Base-by-base conservation (phyloP, 768 basidiomycete genomes). In the Tulasnella sp. region DNA sequence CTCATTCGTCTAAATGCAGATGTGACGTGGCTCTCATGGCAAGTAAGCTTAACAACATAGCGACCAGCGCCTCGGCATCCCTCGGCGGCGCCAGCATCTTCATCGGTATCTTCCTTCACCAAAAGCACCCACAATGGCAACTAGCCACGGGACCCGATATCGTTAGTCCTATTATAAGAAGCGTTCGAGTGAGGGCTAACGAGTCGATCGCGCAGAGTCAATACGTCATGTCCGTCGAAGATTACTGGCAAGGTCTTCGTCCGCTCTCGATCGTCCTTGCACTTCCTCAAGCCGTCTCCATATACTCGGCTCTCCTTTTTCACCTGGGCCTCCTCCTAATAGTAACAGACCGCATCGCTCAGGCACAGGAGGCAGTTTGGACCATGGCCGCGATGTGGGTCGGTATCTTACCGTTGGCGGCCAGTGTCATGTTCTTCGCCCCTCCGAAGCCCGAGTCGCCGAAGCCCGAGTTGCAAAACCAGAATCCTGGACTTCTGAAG, bases 61-160 rank as follows among this genome's bases (percentile, higher is more conserved):
- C 52, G 3, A 35, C 47, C 19, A n/a, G 35, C 6, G 69, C 44
- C 17, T 47, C 42, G 0, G 47, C 69, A 2, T 42, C 69, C 7
- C 35, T 70, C 17, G 12, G 41, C n/a, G 40, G 42, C 17, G 41
- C 69, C 16, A 17, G 29, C 22, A 39, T 52, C 8, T 34, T 52
- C 34, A 36, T 39, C 19, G 22, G 26, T 17, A 3, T 70, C 4
- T 32, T 22, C 34, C 52, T 70, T 32, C 47, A 52, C 19, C 69
- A 70, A 17, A 70, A 70, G 35, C 69, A 70, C 44, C 69, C 42
- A 35, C 22, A 70, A 29, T 36, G 47, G 29, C 29, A 47, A 11
- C n/a, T 70, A 39, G 69, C 69, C 6, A 70, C 69, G 32, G 69
- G 69, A 17, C 69, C 69, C 19, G 69, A 70, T 35, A 70, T 70